Conservation (phyloP, 371 early-diverging fungal genomes). For the Saksenaea vasiformis region DNA sequence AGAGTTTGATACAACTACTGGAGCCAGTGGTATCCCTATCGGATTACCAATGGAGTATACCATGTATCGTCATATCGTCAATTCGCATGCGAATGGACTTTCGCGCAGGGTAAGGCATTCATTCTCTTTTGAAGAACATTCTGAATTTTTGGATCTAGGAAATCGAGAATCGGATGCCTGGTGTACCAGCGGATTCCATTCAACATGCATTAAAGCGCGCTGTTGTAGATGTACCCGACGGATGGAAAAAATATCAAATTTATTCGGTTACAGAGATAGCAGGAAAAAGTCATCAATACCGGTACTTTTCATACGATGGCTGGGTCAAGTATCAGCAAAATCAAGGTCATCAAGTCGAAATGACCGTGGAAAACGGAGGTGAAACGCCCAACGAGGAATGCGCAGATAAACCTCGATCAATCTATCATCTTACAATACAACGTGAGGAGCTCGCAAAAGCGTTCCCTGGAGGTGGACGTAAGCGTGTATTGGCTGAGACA, state of each 20-base stretch:
- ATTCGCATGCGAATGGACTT: conserved; percentile 3
- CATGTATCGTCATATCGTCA: background rate
- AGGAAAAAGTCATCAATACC: conserved; percentile 14
- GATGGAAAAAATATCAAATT: background rate
- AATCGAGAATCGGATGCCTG: background rate
- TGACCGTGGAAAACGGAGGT: background rate
- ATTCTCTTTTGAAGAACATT: background rate
- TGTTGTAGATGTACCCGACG: background rate
- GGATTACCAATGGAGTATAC: background rate
- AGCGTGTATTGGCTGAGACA: background rate
- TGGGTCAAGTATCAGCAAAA: conserved; percentile 2
- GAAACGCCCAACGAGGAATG: background rate
- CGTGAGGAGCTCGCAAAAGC: background rate
- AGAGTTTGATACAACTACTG: background rate
- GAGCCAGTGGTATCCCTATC: background rate
- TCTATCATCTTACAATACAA: background rate
- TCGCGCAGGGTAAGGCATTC: conserved; percentile 8
- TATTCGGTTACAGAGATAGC: conserved; percentile 8
- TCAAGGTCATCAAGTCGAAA: background rate
- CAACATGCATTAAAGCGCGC: background rate
- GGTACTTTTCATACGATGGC: conserved; percentile 16
- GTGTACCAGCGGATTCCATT: background rate
- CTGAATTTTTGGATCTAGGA: background rate
- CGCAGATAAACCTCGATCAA: background rate
- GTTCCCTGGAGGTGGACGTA: background rate